Conservation (phyloP, 306 rosid genomes). For the Parietaria judaica region DNA sequence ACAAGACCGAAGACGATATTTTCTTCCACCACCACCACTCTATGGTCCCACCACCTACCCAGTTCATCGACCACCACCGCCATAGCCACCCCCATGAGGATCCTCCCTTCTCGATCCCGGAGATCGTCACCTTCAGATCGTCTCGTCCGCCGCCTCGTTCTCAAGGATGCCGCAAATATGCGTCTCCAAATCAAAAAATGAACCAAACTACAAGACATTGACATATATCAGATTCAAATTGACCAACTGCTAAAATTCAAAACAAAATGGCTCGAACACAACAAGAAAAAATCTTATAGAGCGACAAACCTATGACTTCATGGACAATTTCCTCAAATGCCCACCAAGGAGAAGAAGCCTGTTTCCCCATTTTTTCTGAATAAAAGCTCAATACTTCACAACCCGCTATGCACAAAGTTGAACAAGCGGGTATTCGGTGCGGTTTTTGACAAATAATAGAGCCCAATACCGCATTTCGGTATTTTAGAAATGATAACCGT, state of each 20-base stretch:
- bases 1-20: too few species aligned
- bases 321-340: conserved; percentile 48
- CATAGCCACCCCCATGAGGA: too few species aligned
- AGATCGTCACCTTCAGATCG: too few species aligned
- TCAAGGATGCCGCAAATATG: conserved; percentile 47
- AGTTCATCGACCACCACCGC: too few species aligned
- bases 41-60: too few species aligned
- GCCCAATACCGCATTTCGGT: too few species aligned
- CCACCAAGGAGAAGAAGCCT: conserved; percentile 83
- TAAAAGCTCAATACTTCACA: conserved; percentile 14
- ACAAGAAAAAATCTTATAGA: conserved; percentile 15
- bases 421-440: too few species aligned
- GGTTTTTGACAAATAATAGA: too few species aligned
- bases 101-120: too few species aligned
- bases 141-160: too few species aligned
- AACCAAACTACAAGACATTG: conserved; percentile 56
- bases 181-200: conserved; percentile 65
- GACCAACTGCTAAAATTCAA: conserved; percentile 4
- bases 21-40: too few species aligned
- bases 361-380: conserved; percentile 80
- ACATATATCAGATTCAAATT: conserved; percentile 23
- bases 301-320: conserved; percentile 51
- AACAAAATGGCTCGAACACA: conserved; percentile 9
- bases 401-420: conserved; percentile 3
- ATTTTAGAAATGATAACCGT: too few species aligned